Evolutionary conservation across 2,329 filamentous ascomycete genomes (phyloP), one percentile per base, ranked within the genome.

Genomic region (Pseudopithomyces chartarum): DNA sequence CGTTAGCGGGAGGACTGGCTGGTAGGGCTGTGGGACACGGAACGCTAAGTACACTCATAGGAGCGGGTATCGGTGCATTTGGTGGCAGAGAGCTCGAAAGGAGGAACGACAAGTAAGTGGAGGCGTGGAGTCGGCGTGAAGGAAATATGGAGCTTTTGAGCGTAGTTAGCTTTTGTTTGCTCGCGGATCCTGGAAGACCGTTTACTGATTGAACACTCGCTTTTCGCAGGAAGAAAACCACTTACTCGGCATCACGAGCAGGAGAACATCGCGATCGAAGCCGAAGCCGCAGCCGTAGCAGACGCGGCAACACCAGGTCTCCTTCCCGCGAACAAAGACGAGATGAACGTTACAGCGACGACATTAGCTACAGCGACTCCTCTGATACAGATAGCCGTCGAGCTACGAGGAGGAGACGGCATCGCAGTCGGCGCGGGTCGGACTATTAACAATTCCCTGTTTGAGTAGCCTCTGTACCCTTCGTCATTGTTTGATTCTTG

Each of bases 1-100:
- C 73, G 69, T 73, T 76, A 63, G 73, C 69, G 42, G 73, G 73
- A 56, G 73, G 73, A 47, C 54, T 76, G 52, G 69, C 70, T 23
- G 73, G 71, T 34, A 70, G 65, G 43, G 58, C 64, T 54, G 51
- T 73, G 48, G 71, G 71, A 43, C 67, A 71, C 49, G 68, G 70
- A 56, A 71, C 64, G 62, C 70, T 76, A 60, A 74, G 72, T 42
- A 71, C 72, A 53, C 56, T 75, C 49, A 69, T 70, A 74, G 73
- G 73, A 58, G 72, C 69, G 29, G 73, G 72, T 20, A 70, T 73
- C 22, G 73, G 73, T 53, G 73, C 68, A 17, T 51, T 74, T 20
- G 72, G 73, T 38, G 70, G 65, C 3, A 65, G 68, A 38, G 67
- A 65, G 52, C 40, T 68, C 32, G 64, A 69, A 61, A 65, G 61